These are phyloP conservation scores for Boeremia exigua DNA, from an alignment of 2,329 filamentous ascomycete species.

Conservation along the genomic window DNA sequence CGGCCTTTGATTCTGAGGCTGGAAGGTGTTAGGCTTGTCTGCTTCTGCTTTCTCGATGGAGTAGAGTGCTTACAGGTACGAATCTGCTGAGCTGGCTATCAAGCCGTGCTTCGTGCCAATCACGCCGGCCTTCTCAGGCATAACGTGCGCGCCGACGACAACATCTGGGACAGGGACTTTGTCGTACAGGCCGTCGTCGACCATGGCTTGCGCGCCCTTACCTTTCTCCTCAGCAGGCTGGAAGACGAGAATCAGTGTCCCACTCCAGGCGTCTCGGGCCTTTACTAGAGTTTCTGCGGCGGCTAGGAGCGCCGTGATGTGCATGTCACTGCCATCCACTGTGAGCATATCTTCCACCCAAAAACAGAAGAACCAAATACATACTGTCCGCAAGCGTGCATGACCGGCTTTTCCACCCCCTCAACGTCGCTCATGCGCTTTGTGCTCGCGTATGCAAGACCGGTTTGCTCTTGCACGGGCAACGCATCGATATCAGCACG, in stretches of 20 bases:
- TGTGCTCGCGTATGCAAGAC: conserved; percentile 62
- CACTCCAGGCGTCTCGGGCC: conserved; percentile 60
- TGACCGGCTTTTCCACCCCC: conserved; percentile 61
- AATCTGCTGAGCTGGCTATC: conserved; percentile 52
- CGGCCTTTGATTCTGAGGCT: conserved; percentile 64
- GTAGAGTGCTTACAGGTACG: conserved; percentile 31
- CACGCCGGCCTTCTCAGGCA: conserved; percentile 51
- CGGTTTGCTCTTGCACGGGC: conserved; percentile 63
- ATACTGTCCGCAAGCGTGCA: conserved; percentile 69
- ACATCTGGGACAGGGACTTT: conserved; percentile 63
- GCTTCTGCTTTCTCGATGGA: too few species aligned
- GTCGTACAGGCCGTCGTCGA: conserved; percentile 64
- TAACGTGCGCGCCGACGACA: conserved; percentile 64
- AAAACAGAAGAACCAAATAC: background rate
- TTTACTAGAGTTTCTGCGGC: conserved; percentile 59
- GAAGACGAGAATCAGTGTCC: conserved; percentile 69
- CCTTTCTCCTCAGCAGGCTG: conserved; percentile 72
- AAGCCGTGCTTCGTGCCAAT: conserved; percentile 52
- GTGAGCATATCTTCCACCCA: background rate
- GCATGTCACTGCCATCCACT: conserved; percentile 55
- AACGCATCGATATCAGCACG: conserved; percentile 69
- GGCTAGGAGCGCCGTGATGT: conserved; percentile 65
- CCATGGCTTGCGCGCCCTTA: conserved; percentile 67
- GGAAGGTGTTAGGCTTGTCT: conserved; percentile 27
- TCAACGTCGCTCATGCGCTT: conserved; percentile 53